Base-by-base conservation (phyloP, 306 rosid species). In the Inga leiocalycina region DNA sequence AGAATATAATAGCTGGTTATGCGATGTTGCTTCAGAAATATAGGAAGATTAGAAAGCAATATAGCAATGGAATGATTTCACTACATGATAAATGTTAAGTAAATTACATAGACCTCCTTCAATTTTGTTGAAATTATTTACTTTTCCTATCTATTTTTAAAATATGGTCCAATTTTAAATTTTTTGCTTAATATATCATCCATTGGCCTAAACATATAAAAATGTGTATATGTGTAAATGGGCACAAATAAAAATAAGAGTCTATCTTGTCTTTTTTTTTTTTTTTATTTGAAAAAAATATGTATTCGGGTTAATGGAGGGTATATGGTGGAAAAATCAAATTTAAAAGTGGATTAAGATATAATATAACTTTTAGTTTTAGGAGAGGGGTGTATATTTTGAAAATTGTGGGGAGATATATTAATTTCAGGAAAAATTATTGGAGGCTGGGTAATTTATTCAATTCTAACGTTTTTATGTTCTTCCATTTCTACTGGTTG, bases 11-110 rank as follows among this genome's bases (percentile, higher is more conserved):
- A 80, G 83, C 72, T 77, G 81, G 89, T 78, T 91, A 89, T 79
- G 81, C 39, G 87, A 35, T 72, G 84, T 82, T 94, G 81, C 94
- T 94, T 73, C 88, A 85, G 82, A 91, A 87, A 85, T 93, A 88
- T 57, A 88, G 89, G 77, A 88, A 79, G 34, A 88, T 87, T 39
- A 91, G 97, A 87, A 89, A 85, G 85, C 98, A 87, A 80, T 94
- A 91, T 86, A 87, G 76, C 79, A 85, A 88, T 51, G 97, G 98
- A 75, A 93, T 94, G 97, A 65, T 90, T 85, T 89, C 97, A 77
- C 92, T 94, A 82, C 93, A 91, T 57, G 80, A 79, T 81, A 83
- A 83, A 85, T 62, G 17, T 17, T 62, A 62, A 27, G 35, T 12
- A 24, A 62, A 62, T 27, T 61, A 9, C 35, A 61, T 10, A 24